A percentile compares a stretch with the other conserved stretches of the same genome.
Conservation (phyloP, 345 rosid species). For the Nephelium lappaceum region DNA sequence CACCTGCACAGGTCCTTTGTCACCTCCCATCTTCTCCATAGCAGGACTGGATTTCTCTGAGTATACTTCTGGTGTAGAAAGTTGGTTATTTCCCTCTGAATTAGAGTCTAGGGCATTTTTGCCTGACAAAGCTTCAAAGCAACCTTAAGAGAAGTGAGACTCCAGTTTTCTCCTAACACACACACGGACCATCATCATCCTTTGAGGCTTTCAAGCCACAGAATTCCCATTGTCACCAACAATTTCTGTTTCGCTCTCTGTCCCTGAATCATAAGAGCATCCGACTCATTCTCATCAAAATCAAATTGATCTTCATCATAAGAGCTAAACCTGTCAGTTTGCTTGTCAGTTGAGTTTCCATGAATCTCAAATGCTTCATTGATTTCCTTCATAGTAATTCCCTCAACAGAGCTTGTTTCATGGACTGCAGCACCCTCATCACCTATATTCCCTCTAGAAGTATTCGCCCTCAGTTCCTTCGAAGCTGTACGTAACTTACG, state of each 20-base stretch:
- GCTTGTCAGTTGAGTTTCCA: constrained; percentile 37
- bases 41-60: constrained; percentile 27
- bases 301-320: constrained; percentile 55
- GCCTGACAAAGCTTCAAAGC: constrained; percentile 67
- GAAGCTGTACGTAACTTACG: constrained; percentile 66
- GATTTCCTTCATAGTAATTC: constrained; percentile 68
- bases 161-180: constrained; percentile 41
- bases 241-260: constrained; percentile 72
- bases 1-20: constrained; percentile 29
- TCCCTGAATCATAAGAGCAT: constrained; percentile 49
- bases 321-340: constrained; percentile 55
- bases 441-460: constrained; percentile 30
- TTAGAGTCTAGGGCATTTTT: constrained; percentile 32
- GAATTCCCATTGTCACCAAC: constrained; percentile 35
- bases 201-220: constrained; percentile 26
- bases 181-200: constrained; percentile 32
- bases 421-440: constrained; percentile 33
- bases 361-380: constrained; percentile 66
- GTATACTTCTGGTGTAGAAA: constrained; percentile 23
- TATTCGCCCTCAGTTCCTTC: constrained; percentile 37
- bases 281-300: constrained; percentile 48
- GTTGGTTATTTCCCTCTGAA: constrained; percentile 20
- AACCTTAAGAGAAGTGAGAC: constrained; percentile 65
- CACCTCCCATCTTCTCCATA: constrained; percentile 31
- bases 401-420: constrained; percentile 43